Evolutionary conservation across 805 yeast genomes (phyloP).

Genomic region (Maudiozyma bulderi): DNA sequence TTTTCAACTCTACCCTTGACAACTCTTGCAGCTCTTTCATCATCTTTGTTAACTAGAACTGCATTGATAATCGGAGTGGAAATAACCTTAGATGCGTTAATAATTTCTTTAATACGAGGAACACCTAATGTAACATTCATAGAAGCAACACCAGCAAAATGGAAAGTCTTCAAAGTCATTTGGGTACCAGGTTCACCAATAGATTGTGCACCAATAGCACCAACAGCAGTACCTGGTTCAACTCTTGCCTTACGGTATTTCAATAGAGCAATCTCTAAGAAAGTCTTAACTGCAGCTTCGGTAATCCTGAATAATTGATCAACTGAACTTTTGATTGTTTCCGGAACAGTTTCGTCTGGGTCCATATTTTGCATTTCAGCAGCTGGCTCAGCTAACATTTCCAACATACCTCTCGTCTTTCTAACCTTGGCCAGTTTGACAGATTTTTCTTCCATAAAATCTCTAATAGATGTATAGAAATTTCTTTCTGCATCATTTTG

Average conservation of each 20-base stretch:
- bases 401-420: slow-evolving; percentile 40
- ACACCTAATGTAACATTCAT: slow-evolving; percentile 99
- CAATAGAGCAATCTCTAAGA: slow-evolving; percentile 63
- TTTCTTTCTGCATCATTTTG: slow-evolving; percentile 81
- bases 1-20: slow-evolving; percentile 96
- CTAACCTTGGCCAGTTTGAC: slow-evolving; percentile 47
- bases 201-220: slow-evolving; percentile 98
- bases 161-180: slow-evolving; percentile 94
- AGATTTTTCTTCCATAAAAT: slow-evolving; percentile 52
- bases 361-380: slow-evolving; percentile 37
- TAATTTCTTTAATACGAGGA: slow-evolving; percentile 97
- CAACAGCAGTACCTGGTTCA: slow-evolving; percentile 98
- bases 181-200: slow-evolving; percentile 99
- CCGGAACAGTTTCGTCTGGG: slow-evolving; percentile 31
- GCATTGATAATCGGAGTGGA: slow-evolving; percentile 97
- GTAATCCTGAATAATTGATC: slow-evolving; percentile 63
- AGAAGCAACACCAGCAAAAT: slow-evolving; percentile 98
- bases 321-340: slow-evolving; percentile 37
- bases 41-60: slow-evolving; percentile 81
- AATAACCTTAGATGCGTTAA: slow-evolving; percentile 89
- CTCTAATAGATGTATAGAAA: slow-evolving; percentile 68
- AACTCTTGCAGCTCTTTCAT: slow-evolving; percentile 96
- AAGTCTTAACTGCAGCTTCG: slow-evolving; percentile 45
- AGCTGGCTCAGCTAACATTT: slow-evolving; percentile 35
- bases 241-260: slow-evolving; percentile 87